phyloP scores from a whole-genome alignment of 2,329 filamentous ascomycete genomes.

The Raffaelea arxii region DNA sequence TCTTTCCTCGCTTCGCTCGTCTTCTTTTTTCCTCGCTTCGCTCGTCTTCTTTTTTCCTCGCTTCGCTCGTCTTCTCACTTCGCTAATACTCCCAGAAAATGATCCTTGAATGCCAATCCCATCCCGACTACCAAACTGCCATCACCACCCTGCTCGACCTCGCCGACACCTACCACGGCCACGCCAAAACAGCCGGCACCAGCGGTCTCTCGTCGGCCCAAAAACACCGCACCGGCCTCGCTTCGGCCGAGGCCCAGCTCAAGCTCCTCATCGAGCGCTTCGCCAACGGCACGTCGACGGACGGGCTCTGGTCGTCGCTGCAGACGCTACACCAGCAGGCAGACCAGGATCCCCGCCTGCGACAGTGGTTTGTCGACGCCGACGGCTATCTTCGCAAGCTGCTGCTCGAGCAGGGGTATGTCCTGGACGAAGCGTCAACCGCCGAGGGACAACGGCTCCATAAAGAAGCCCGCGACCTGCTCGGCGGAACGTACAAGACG shows the following conservation, averaged over 20 bases:
- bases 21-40: not conserved
- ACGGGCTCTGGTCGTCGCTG: slow-evolving; percentile 78
- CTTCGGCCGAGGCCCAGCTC: slow-evolving; percentile 67
- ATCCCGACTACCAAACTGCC: slow-evolving; percentile 88
- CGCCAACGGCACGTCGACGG: slow-evolving; percentile 83
- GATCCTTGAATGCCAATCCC: slow-evolving; percentile 91
- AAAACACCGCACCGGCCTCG: slow-evolving; percentile 59
- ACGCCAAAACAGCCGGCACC: slow-evolving; percentile 55
- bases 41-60: too few relatives aligned
- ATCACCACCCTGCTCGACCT: slow-evolving; percentile 77
- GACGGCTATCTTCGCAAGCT: slow-evolving; percentile 72
- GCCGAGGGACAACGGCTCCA: slow-evolving; percentile 77
- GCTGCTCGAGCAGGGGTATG: slow-evolving; percentile 81
- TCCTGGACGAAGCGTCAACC: slow-evolving; percentile 72
- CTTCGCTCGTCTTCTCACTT: too few relatives aligned
- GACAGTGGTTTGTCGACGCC: slow-evolving; percentile 76
- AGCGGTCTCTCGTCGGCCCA: slow-evolving; percentile 60
- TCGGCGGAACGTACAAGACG: slow-evolving; percentile 76
- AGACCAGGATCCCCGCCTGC: slow-evolving; percentile 76
- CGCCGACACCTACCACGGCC: slow-evolving; percentile 74
- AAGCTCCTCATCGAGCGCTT: slow-evolving; percentile 89
- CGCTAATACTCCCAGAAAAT: slow-evolving; percentile 57
- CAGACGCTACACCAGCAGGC: slow-evolving; percentile 80
- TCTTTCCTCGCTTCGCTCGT: not conserved
- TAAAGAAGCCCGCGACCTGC: slow-evolving; percentile 74